Conservation (phyloP, 1,284 basidiomycete genomes). For the Inonotus obliquus region DNA sequence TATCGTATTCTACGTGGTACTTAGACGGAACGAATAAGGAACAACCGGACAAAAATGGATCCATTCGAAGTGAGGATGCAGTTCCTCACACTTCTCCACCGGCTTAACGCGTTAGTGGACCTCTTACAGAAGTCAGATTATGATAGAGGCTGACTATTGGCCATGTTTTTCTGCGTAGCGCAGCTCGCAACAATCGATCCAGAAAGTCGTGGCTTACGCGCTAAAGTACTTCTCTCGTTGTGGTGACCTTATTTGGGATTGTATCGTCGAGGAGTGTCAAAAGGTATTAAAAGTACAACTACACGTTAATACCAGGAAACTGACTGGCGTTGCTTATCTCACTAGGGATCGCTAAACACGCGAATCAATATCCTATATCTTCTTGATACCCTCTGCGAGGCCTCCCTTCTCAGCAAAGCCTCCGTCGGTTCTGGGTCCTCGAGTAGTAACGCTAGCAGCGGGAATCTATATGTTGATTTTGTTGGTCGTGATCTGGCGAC, state of each 20-base stretch:
- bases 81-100: slow-evolving; percentile 67
- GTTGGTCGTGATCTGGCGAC: slow-evolving; percentile 68
- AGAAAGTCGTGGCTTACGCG: slow-evolving; percentile 83
- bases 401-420: slow-evolving; percentile 61
- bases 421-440: slow-evolving; percentile 36
- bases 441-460: slow-evolving; percentile 31
- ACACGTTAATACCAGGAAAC: background rate
- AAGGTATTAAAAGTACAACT: slow-evolving; percentile 46
- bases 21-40: background rate
- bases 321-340: background rate
- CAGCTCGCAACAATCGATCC: slow-evolving; percentile 85
- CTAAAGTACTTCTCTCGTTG: slow-evolving; percentile 80
- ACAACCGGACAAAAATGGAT: slow-evolving; percentile 56
- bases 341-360: slow-evolving; percentile 82
- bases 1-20: slow-evolving; percentile 6
- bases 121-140: slow-evolving; percentile 22
- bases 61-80: slow-evolving; percentile 89
- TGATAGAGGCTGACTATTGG: background rate
- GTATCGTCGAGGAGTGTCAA: slow-evolving; percentile 84
- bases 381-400: slow-evolving; percentile 83
- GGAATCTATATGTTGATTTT: slow-evolving; percentile 66
- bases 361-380: slow-evolving; percentile 93
- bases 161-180: slow-evolving; percentile 16
- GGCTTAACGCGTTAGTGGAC: slow-evolving; percentile 71
- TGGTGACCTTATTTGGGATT: slow-evolving; percentile 93